Evolutionary conservation across 2,329 filamentous ascomycete genomes (phyloP), one percentile per base, ranked within the genome.

Genomic region (Arachnomyces sp.): DNA sequence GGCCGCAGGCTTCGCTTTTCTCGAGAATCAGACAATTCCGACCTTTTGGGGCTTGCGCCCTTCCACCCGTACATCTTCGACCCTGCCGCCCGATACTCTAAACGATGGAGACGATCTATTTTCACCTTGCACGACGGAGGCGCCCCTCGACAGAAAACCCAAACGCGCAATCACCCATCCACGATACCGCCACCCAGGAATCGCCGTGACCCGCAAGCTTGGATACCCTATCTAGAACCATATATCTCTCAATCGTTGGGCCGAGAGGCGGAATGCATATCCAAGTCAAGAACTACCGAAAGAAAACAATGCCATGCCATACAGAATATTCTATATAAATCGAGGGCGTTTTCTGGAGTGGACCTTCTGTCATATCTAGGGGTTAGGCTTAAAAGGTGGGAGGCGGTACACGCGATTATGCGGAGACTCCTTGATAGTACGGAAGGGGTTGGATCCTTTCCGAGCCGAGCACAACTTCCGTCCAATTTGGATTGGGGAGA

Each of bases 351-450:
- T 15, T 47, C 46, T 12, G 44, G 54, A 16, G 31, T 63, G 7
- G 61, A 70, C 49, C 49, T 69, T 28, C 44, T 71, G 30, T 50
- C 51, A 8, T 58, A 65, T 44, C 48, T 70, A 37, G 66, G 63
- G 1, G 60, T 67, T 32, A 50, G 54, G 13, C 47, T 61, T 43
- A 55, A 59, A 17, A 59, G 66, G 44, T 67, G 66, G 63, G 47
- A 61, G 38, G 61, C 58, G 12, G 66, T 67, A 18, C 47, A 66
- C 39, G 52, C 55, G 34, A 48, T 69, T 7, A 50, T 67, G 14
- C 59, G 54, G 40, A 55, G 52, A 35, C 48, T 71, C 40, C 52
- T 70, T 28, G 63, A 66, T 46, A 53, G 55, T 8, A 52, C 60
- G 28, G 56, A 63, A 28, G 40, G 45, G 18, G 43, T 59, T 13